These are phyloP conservation scores for Penicillium canariense DNA, from an alignment of 495 filamentous ascomycete species.

Conservation along the genomic window DNA sequence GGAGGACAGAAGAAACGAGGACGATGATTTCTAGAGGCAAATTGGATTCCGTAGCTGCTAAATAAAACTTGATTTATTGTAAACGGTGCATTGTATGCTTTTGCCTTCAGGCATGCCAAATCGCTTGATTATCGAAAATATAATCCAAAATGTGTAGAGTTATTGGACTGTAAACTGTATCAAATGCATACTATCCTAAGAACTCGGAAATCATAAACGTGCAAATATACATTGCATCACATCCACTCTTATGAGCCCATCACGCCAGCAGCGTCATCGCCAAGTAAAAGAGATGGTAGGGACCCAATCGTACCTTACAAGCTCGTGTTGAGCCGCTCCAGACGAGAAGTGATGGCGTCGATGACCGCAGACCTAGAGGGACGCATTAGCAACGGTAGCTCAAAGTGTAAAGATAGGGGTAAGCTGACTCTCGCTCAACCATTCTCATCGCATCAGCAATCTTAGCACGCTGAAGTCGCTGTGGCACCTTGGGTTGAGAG, in stretches of 20 bases:
- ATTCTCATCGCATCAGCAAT: conserved; percentile 66
- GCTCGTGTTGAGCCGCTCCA: conserved; percentile 39
- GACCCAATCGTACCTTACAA: too few species aligned
- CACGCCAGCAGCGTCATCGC: background rate
- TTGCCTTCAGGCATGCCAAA: background rate
- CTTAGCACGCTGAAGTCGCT: conserved; percentile 65
- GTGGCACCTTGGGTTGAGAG: conserved; percentile 54
- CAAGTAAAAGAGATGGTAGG: background rate
- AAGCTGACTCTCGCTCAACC: conserved; percentile 63
- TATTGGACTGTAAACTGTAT: background rate
- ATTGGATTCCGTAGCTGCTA: background rate
- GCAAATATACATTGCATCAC: background rate
- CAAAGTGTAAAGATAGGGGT: background rate
- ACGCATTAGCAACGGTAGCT: conserved; percentile 2
- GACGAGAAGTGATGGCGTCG: conserved; percentile 39
- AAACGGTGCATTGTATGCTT: background rate
- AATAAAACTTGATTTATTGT: background rate
- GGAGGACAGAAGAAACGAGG: background rate
- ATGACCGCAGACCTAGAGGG: conserved; percentile 36
- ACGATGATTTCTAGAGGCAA: background rate
- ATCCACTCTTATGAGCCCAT: background rate
- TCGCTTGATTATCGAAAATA: too few species aligned
- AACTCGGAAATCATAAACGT: background rate
- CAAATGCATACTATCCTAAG: background rate
- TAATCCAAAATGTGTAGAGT: too few species aligned